A percentile compares a stretch with the other conserved stretches of the same genome.
Evolutionary conservation across 2,329 filamentous ascomycete genomes (phyloP).

Genomic region (Talaromyces sp.): DNA sequence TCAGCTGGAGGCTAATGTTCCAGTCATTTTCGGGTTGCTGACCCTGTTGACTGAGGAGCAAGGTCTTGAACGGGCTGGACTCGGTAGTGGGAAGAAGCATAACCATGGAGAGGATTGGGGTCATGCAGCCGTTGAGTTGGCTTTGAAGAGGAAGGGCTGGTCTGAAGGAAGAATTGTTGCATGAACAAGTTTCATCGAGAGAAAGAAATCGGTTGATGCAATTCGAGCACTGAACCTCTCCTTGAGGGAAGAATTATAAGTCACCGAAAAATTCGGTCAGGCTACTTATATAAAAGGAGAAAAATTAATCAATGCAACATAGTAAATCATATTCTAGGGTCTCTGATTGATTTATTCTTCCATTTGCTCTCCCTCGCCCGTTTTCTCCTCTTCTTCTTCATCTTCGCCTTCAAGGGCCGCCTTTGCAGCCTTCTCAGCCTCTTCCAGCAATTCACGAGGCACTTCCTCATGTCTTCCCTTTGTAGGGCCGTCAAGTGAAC

Average conservation of each 20-base stretch:
- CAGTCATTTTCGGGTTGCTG: slow-evolving; percentile 87
- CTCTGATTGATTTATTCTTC: slow-evolving; percentile 62
- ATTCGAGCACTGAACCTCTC: not conserved
- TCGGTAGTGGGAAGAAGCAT: slow-evolving; percentile 59
- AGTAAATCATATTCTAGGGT: slow-evolving; percentile 19
- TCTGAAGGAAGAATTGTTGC: slow-evolving; percentile 59
- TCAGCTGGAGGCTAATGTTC: slow-evolving; percentile 82
- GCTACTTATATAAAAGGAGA: not conserved
- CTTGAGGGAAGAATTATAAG: not conserved
- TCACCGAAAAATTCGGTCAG: not conserved
- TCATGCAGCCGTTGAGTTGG: slow-evolving; percentile 87
- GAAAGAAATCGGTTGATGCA: not conserved
- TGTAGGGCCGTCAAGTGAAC: slow-evolving; percentile 75
- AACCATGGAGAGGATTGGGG: slow-evolving; percentile 99
- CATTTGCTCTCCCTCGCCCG: slow-evolving; percentile 71
- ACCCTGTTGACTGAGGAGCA: slow-evolving; percentile 88
- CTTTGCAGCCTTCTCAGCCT: slow-evolving; percentile 90
- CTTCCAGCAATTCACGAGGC: slow-evolving; percentile 81
- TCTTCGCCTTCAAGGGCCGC: slow-evolving; percentile 81
- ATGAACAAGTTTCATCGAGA: not conserved
- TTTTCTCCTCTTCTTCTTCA: slow-evolving; percentile 66
- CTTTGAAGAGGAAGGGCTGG: slow-evolving; percentile 82
- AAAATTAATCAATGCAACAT: slow-evolving; percentile 15
- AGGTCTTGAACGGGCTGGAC: slow-evolving; percentile 76
- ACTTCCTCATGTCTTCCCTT: slow-evolving; percentile 93